Evolutionary conservation across 1,139 yeast genomes (phyloP).

Genomic region (Schizosaccharomyces versatilis): DNA sequence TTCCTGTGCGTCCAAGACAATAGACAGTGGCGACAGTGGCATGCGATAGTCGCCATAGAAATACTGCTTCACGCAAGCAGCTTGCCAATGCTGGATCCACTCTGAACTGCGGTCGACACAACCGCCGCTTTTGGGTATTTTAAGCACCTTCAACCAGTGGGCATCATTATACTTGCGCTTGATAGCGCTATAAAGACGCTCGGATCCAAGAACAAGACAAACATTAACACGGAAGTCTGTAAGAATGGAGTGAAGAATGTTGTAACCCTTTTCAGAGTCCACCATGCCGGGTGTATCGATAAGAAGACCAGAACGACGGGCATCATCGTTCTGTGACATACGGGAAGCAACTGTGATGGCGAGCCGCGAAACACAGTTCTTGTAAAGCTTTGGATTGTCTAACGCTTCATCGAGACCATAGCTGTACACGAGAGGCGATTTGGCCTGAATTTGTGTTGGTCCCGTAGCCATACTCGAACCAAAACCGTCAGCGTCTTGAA

Average conservation of each 20-base stretch:
- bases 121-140: conserved; percentile 53
- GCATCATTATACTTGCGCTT: conserved; percentile 30
- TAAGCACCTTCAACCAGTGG: conserved; percentile 27
- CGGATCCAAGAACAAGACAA: conserved; percentile 23
- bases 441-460: conserved; percentile 45
- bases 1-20: conserved; percentile 31
- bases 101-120: conserved; percentile 52
- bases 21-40: conserved; percentile 55
- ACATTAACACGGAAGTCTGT: conserved; percentile 32
- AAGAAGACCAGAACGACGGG: conserved; percentile 31
- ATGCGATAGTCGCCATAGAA: conserved; percentile 58
- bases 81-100: conserved; percentile 47
- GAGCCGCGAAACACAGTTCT: conserved; percentile 32
- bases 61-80: conserved; percentile 59
- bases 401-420: conserved; percentile 45
- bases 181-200: conserved; percentile 41
- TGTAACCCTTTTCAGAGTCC: conserved; percentile 23
- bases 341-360: conserved; percentile 39
- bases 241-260: conserved; percentile 36
- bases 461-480: conserved; percentile 82
- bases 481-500: conserved; percentile 37
- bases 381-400: conserved; percentile 42
- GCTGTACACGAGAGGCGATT: conserved; percentile 65
- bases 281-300: conserved; percentile 57
- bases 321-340: conserved; percentile 29